A percentile compares a stretch with the other conserved stretches of the same genome.
Evolutionary conservation across 192 early-diverging fungal genomes (phyloP).

Genomic region (Phlyctochytrium bullatum): DNA sequence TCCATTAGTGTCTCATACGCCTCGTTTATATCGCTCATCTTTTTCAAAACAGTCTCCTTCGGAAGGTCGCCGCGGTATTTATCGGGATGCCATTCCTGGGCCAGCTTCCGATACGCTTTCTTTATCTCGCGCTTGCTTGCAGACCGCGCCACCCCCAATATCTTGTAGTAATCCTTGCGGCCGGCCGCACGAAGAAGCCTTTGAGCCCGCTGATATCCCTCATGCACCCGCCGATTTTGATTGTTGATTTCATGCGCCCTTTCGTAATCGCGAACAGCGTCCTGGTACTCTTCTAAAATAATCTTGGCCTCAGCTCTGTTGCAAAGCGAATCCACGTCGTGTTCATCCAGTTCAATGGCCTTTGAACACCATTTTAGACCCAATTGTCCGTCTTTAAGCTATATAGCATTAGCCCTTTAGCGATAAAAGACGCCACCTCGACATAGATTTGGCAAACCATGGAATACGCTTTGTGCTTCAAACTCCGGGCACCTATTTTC

Average conservation of each 20-base stretch:
- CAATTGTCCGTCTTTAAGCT: slow-evolving; percentile 55
- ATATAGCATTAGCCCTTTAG: neutral
- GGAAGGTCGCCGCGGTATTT: slow-evolving; percentile 68
- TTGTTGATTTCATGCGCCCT: slow-evolving; percentile 65
- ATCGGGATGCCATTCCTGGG: slow-evolving; percentile 74
- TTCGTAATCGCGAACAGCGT: slow-evolving; percentile 70
- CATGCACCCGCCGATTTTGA: slow-evolving; percentile 49
- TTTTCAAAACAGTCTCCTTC: slow-evolving; percentile 74
- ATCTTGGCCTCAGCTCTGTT: slow-evolving; percentile 69
- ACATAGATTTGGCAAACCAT: slow-evolving; percentile 62
- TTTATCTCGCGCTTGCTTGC: slow-evolving; percentile 81
- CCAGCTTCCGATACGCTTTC: slow-evolving; percentile 87
- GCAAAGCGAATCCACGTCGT: slow-evolving; percentile 71
- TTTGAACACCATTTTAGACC: slow-evolving; percentile 67
- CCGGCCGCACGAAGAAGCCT: slow-evolving; percentile 52
- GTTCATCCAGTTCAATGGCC: slow-evolving; percentile 65
- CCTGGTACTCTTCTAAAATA: slow-evolving; percentile 71
- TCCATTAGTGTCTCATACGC: slow-evolving; percentile 80
- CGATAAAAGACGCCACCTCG: slow-evolving; percentile 33
- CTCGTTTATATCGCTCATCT: slow-evolving; percentile 91
- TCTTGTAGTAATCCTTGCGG: slow-evolving; percentile 93
- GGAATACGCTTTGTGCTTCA: slow-evolving; percentile 42
- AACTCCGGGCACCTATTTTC: slow-evolving; percentile 19
- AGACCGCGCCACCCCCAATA: slow-evolving; percentile 74
- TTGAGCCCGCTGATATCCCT: slow-evolving; percentile 63